Evolutionary conservation across 805 yeast species (phyloP).

Genomic region (Helenozyma rhizophorensis): DNA sequence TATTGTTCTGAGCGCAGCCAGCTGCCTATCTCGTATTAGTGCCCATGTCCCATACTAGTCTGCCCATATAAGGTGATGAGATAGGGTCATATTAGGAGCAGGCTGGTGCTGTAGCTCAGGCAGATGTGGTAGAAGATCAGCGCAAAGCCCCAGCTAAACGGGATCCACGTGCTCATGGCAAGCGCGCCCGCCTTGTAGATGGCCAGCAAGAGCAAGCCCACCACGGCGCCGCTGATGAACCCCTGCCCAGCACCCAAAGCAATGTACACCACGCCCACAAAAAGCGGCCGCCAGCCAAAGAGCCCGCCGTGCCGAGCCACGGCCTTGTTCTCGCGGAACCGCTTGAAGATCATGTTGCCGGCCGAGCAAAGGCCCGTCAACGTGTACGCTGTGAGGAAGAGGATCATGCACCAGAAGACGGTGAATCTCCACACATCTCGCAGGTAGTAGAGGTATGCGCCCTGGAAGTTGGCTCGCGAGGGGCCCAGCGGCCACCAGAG

Average conservation of each 20-base stretch:
- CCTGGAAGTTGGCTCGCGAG: conserved; percentile 32
- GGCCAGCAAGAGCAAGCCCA: conserved; percentile 71
- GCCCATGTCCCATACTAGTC: no score
- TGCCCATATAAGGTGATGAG: no score
- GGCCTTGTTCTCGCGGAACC: conserved; percentile 11
- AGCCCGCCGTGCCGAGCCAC: conserved; percentile 2
- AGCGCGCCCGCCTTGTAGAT: conserved; percentile 77
- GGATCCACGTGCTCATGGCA: conserved; percentile 94
- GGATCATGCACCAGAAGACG: conserved; percentile 71
- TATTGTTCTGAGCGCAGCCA: no score
- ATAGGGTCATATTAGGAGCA: conserved; percentile 15
- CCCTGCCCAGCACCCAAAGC: conserved; percentile 61
- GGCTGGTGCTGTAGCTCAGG: conserved; percentile 56
- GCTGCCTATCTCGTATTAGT: no score
- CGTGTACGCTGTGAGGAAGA: conserved; percentile 58
- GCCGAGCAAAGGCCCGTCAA: conserved; percentile 62
- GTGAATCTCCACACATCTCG: conserved; percentile 82
- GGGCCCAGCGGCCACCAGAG: conserved; percentile 63
- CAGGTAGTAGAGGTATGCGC: conserved; percentile 62
- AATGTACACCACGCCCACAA: conserved; percentile 45
- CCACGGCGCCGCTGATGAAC: conserved; percentile 64
- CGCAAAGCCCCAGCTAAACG: conserved; percentile 73
- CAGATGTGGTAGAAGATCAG: conserved; percentile 64
- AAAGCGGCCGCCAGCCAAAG: conserved; percentile 23
- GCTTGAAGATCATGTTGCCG: conserved; percentile 19